Percentiles rank a stretch among this genome's conserved stretches.
phyloP scores from a whole-genome alignment of 2,329 filamentous ascomycete genomes.

The Fulvia fulva region DNA sequence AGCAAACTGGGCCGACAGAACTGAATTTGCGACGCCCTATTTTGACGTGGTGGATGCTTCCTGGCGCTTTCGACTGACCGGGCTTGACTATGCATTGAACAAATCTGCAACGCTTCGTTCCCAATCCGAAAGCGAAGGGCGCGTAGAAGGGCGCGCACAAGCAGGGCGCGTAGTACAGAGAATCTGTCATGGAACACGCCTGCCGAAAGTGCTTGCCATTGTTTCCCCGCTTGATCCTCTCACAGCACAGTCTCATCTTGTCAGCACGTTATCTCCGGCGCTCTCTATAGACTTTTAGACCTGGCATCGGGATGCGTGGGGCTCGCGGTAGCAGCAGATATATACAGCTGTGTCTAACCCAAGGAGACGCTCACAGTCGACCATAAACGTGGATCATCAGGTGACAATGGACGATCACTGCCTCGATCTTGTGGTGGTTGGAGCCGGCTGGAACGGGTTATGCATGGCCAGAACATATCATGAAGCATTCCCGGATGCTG shows the following conservation, averaged over 20 bases:
- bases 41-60: neutral
- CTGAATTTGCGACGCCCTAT: neutral
- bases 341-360: too few species aligned
- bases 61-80: neutral
- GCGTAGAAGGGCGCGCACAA: too few species aligned
- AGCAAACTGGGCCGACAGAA: neutral
- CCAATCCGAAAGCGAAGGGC: too few species aligned
- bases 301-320: too few species aligned
- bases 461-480: slow-evolving; percentile 45
- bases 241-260: neutral
- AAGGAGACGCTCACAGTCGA: too few species aligned
- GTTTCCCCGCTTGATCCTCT: neutral
- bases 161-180: too few species aligned
- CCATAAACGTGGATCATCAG: too few species aligned
- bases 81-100: neutral
- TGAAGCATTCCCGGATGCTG: slow-evolving; percentile 35
- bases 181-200: neutral
- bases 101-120: too few species aligned
- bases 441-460: slow-evolving; percentile 41
- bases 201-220: neutral
- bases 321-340: too few species aligned
- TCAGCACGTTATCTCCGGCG: neutral
- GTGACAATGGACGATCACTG: too few species aligned
- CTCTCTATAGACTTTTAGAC: neutral
- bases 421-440: slow-evolving; percentile 6